These are phyloP conservation scores for Ascosphaera aggregata DNA, from an alignment of 2,329 filamentous ascomycete genomes.

Conservation along the genomic window DNA sequence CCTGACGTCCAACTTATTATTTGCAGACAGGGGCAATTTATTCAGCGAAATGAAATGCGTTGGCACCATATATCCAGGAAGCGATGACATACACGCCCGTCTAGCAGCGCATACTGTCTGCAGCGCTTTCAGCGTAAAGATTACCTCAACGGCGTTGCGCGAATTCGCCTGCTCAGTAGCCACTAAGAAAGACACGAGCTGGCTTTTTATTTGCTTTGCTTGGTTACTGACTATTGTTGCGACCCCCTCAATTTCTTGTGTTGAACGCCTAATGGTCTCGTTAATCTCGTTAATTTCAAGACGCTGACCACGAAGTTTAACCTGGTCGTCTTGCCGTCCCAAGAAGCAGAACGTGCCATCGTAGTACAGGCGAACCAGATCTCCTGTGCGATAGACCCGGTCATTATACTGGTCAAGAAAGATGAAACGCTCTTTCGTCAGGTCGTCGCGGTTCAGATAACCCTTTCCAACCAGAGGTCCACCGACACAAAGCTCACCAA, in stretches of 20 bases:
- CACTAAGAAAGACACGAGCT: constrained; percentile 60
- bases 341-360: constrained; percentile 73
- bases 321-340: constrained; percentile 71
- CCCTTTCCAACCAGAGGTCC: constrained; percentile 74
- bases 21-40: constrained; percentile 43
- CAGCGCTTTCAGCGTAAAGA: background rate
- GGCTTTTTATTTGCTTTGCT: constrained; percentile 48
- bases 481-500: constrained; percentile 75
- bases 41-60: constrained; percentile 47
- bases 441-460: constrained; percentile 57
- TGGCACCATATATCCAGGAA: constrained; percentile 64
- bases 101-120: background rate
- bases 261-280: constrained; percentile 44
- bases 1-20: constrained; percentile 59
- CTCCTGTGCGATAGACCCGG: constrained; percentile 65
- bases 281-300: constrained; percentile 87
- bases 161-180: constrained; percentile 9
- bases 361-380: constrained; percentile 59
- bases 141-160: background rate
- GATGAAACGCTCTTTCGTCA: constrained; percentile 58
- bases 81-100: constrained; percentile 3
- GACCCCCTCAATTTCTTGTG: constrained; percentile 38
- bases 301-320: constrained; percentile 74
- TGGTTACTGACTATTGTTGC: constrained; percentile 57
- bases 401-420: constrained; percentile 31